Percentiles rank a stretch among this genome's conserved stretches.
phyloP scores from a whole-genome alignment of 2,329 filamentous ascomycete species.

The Conoideocrella luteorostrata region DNA sequence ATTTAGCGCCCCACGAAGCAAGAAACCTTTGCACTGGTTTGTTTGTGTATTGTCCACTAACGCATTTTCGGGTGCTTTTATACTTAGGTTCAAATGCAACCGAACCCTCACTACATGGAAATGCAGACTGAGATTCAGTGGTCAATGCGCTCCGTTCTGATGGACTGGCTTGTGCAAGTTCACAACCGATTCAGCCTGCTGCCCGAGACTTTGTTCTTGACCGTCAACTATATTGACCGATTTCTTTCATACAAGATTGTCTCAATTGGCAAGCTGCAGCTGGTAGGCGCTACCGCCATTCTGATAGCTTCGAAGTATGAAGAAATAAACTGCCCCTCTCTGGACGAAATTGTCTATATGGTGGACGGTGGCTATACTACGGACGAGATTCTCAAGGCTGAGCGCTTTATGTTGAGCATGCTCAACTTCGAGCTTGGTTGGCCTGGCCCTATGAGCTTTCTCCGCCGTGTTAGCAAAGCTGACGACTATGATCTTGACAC shows the following conservation, averaged over 20 bases:
- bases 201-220: constrained; percentile 90
- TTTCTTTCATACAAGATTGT: constrained; percentile 94
- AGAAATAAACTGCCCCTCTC: constrained; percentile 94
- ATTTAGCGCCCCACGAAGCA: neutral
- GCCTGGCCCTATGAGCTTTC: constrained; percentile 98
- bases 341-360: constrained; percentile 97
- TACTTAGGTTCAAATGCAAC: constrained; percentile 67
- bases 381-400: constrained; percentile 93
- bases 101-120: constrained; percentile 93
- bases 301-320: constrained; percentile 97
- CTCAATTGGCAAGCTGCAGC: constrained; percentile 87
- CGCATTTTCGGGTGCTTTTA: constrained; percentile 13
- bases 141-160: constrained; percentile 95
- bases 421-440: constrained; percentile 92
- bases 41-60: no score
- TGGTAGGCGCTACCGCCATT: constrained; percentile 92
- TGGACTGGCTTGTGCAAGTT: constrained; percentile 98
- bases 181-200: constrained; percentile 86
- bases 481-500: constrained; percentile 97
- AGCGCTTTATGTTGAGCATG: constrained; percentile 97
- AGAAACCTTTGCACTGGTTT: no score
- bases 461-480: constrained; percentile 94
- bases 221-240: constrained; percentile 94
- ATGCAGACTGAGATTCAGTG: constrained; percentile 95
- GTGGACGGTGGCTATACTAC: constrained; percentile 84